phyloP scores from a whole-genome alignment of 2,329 filamentous ascomycete species.

The Venturia carpophila region DNA sequence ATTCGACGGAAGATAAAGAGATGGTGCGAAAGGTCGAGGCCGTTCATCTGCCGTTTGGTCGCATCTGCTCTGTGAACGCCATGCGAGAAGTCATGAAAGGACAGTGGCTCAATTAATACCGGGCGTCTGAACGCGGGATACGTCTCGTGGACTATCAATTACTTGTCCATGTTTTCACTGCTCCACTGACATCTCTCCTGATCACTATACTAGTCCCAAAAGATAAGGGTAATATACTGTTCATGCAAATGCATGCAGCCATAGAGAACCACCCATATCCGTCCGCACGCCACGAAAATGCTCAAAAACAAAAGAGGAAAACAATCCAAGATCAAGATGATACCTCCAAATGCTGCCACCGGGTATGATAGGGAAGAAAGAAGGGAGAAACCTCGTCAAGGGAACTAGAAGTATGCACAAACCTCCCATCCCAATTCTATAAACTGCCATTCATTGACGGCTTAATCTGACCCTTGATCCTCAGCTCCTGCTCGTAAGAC shows the following conservation, averaged over 20 bases:
- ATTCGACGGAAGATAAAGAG: no score
- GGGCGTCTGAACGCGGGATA: no score
- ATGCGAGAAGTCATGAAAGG: no score
- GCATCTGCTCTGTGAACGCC: no score
- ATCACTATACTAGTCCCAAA: neutral
- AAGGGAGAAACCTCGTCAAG: neutral
- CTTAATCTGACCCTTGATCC: constrained; percentile 7
- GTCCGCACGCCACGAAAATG: neutral
- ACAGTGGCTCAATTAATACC: no score
- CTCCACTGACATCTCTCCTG: no score
- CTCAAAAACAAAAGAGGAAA: neutral
- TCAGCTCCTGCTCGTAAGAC: constrained; percentile 10
- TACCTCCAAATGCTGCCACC: neutral
- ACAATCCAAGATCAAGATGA: neutral
- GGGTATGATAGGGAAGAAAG: constrained; percentile 3
- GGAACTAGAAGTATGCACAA: neutral
- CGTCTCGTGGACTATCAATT: neutral
- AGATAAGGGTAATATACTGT: neutral
- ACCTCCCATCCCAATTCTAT: neutral
- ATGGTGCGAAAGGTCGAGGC: no score
- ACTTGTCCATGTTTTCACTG: neutral
- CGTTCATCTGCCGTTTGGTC: no score
- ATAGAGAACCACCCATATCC: neutral
- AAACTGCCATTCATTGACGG: neutral
- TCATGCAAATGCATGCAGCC: neutral